phyloP scores from a whole-genome alignment of 106 monocot genomes.

The Platanthera zijinensis region DNA sequence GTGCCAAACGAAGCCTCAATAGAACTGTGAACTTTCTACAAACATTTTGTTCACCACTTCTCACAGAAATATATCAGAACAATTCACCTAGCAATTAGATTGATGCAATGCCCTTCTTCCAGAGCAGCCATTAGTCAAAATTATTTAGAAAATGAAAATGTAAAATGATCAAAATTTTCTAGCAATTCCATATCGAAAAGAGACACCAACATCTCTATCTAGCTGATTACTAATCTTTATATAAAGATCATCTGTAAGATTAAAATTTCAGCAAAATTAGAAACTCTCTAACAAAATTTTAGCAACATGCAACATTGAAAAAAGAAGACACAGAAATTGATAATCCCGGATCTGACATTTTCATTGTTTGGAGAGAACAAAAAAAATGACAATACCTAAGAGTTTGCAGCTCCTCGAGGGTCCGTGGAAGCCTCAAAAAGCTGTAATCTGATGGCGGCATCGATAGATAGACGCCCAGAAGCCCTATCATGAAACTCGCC shows the following conservation, averaged over 20 bases:
- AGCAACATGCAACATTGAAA: background rate
- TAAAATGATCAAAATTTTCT: background rate
- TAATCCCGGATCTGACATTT: background rate
- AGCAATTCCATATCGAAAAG: background rate
- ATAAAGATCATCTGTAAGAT: background rate
- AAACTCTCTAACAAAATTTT: background rate
- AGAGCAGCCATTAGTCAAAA: background rate
- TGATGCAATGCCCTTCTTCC: background rate
- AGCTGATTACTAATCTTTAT: background rate
- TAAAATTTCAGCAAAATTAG: background rate
- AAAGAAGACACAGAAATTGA: background rate
- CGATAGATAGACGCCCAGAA: conserved; percentile 64
- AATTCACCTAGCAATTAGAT: no score
- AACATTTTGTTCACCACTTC: no score
- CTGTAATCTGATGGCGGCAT: conserved; percentile 90
- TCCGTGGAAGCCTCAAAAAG: conserved; percentile 80
- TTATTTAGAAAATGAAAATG: background rate
- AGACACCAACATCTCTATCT: background rate
- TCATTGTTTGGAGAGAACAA: background rate
- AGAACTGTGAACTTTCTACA: no score
- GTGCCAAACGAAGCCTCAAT: no score
- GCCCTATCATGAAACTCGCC: conserved; percentile 44
- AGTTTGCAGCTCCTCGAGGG: conserved; percentile 67
- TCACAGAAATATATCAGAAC: no score
- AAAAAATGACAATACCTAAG: conserved; percentile 41